Percentiles rank a stretch among this genome's conserved stretches.
Evolutionary conservation across 176 grass and related monocot species (phyloP).

Genomic region (Stipa capillata): DNA sequence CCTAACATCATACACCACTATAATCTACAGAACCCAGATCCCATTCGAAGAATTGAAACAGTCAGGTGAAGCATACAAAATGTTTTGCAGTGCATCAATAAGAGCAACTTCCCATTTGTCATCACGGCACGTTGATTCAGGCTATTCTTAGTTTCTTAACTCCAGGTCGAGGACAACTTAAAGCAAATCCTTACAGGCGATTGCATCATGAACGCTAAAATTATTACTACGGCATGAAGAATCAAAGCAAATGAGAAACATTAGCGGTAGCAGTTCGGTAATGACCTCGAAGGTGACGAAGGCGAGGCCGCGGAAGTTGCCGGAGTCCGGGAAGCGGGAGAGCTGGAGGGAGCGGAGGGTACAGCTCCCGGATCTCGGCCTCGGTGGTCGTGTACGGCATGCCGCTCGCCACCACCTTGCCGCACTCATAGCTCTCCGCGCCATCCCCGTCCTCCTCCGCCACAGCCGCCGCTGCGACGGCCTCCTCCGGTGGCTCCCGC

Average conservation of each 20-base stretch:
- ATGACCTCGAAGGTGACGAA: conserved; percentile 81
- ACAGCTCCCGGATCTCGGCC: conserved; percentile 57
- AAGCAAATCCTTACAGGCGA: neutral
- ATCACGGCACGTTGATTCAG: neutral
- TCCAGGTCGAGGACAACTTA: neutral
- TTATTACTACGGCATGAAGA: neutral
- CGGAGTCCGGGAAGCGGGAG: conserved; percentile 77
- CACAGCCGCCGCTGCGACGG: neutral
- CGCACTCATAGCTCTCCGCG: conserved; percentile 28
- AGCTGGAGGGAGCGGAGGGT: conserved; percentile 74
- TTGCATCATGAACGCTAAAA: neutral
- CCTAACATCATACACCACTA: neutral
- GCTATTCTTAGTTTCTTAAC: neutral
- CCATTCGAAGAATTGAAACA: neutral
- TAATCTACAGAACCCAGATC: neutral
- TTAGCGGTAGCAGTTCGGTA: neutral
- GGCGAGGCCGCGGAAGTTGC: conserved; percentile 81
- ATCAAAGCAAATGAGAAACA: neutral
- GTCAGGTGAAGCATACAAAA: neutral
- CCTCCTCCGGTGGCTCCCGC: conserved; percentile 11
- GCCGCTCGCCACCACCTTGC: conserved; percentile 84
- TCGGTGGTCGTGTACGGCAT: conserved; percentile 78
- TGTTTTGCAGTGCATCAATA: neutral
- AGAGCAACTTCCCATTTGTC: neutral
- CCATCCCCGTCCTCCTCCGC: neutral